Evolutionary conservation across 306 rosid species (phyloP).

Genomic region (Ochetophila trinervis): DNA sequence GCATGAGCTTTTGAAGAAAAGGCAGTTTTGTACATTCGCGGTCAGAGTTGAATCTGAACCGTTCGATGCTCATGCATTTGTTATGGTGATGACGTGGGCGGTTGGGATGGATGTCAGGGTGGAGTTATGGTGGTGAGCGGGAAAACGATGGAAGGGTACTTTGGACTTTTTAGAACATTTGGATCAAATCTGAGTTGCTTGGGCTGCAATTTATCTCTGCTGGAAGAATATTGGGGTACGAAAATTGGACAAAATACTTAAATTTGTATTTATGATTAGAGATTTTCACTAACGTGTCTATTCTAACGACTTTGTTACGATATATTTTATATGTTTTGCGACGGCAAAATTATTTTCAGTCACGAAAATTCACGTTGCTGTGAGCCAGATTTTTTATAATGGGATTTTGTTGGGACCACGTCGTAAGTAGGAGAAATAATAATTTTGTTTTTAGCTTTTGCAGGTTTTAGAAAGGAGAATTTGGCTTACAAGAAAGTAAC

Average conservation of each 20-base stretch:
- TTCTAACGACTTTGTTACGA: too few species aligned
- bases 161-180: background rate
- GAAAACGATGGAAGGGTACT: background rate
- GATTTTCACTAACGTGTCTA: too few species aligned
- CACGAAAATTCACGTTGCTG: too few species aligned
- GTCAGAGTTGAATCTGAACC: background rate
- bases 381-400: too few species aligned
- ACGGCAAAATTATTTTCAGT: too few species aligned
- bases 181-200: background rate
- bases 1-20: background rate
- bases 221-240: background rate
- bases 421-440: too few species aligned
- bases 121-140: background rate
- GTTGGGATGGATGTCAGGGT: background rate
- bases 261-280: too few species aligned
- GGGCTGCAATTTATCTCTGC: slow-evolving; percentile 5
- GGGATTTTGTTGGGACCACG: background rate
- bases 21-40: background rate
- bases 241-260: too few species aligned
- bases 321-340: too few species aligned
- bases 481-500: too few species aligned
- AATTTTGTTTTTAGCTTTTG: too few species aligned
- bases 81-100: background rate
- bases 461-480: too few species aligned
- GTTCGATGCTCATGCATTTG: background rate